Percentiles rank a stretch among this genome's conserved stretches.
phyloP scores from a whole-genome alignment of 169 alveolate species.

The Eimeria zaria region DNA sequence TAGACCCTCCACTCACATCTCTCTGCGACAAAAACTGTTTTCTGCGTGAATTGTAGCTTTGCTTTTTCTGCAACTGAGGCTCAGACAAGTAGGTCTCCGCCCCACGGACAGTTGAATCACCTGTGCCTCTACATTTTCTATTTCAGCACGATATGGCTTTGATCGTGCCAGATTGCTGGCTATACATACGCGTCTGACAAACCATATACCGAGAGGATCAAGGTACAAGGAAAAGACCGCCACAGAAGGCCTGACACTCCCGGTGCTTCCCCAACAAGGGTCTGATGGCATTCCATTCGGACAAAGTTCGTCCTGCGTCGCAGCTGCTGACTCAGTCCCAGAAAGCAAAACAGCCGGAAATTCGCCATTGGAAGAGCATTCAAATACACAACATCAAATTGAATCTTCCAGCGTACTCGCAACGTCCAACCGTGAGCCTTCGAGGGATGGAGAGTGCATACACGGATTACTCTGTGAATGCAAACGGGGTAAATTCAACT shows the following conservation, averaged over 20 bases:
- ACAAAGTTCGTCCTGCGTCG: background rate
- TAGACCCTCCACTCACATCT: background rate
- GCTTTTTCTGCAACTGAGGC: background rate
- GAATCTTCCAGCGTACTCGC: background rate
- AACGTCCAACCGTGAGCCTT: conserved; percentile 14
- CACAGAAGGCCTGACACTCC: background rate
- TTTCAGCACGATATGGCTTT: conserved; percentile 79
- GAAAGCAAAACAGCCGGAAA: background rate
- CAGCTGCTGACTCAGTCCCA: conserved; percentile 9
- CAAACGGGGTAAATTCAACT: background rate
- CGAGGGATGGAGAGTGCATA: background rate
- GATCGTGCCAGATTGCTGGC: conserved; percentile 82
- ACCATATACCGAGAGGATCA: conserved; percentile 81
- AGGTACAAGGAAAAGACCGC: conserved; percentile 11
- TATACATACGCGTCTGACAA: conserved; percentile 81
- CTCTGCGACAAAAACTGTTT: background rate
- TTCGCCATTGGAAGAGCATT: background rate
- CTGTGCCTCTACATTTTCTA: background rate
- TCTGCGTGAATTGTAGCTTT: background rate
- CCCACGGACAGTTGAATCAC: background rate
- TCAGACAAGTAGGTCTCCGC: no score
- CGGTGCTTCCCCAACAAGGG: background rate
- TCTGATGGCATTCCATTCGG: background rate
- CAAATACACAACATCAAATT: background rate
- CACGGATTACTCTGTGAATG: background rate